A percentile compares a stretch with the other conserved stretches of the same genome.
Conservation (phyloP, 2,329 filamentous ascomycete species). For the Tolypocladium ophioglossoides region DNA sequence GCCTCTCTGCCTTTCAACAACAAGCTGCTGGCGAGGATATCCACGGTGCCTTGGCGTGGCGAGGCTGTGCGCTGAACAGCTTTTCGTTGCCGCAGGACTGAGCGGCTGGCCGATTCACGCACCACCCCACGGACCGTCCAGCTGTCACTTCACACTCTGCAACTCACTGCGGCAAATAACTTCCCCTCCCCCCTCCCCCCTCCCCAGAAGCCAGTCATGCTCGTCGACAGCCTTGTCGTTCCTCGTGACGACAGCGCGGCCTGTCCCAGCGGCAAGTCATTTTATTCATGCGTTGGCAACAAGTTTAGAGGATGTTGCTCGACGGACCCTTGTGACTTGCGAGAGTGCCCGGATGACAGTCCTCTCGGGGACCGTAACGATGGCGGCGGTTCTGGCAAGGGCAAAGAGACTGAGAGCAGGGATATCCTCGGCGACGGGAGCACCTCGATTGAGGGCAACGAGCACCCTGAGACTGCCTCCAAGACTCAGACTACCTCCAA, state of each 20-base stretch:
- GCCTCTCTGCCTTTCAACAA: not conserved
- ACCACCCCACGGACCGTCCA: not conserved
- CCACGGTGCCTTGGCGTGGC: not conserved
- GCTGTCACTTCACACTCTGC: not conserved
- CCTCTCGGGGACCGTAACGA: not conserved
- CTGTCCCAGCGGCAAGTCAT: constrained; percentile 20
- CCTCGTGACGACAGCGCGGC: not conserved
- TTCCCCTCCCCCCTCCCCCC: not conserved
- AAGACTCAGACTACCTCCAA: not conserved
- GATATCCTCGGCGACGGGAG: no score
- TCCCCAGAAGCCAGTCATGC: not conserved
- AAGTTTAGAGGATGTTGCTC: constrained; percentile 35
- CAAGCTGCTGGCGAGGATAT: not conserved
- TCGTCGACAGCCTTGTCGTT: not conserved
- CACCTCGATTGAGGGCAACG: no score
- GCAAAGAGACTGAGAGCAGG: no score
- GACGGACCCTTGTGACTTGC: constrained; percentile 28
- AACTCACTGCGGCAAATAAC: not conserved
- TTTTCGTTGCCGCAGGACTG: not conserved
- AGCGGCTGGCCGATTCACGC: not conserved
- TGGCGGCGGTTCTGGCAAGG: not conserved
- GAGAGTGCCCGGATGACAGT: constrained; percentile 16
- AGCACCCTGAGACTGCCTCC: no score
- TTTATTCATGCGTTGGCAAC: constrained; percentile 26
- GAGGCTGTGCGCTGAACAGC: not conserved